phyloP scores from a whole-genome alignment of 306 rosid genomes.

The Dryas drummondii region DNA sequence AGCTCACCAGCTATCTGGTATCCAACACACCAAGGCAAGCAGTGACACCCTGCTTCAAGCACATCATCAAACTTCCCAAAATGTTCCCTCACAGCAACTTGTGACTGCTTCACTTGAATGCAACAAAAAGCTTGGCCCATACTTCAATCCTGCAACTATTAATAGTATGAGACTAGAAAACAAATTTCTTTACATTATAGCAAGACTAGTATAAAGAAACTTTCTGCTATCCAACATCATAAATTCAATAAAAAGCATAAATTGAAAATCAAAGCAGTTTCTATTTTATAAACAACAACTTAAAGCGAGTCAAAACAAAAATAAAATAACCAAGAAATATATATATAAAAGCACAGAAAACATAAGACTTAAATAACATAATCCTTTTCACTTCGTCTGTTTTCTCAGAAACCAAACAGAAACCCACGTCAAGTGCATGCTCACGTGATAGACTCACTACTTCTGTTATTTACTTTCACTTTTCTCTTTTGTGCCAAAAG shows the following conservation, averaged over 20 bases:
- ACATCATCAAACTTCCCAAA: conserved; percentile 53
- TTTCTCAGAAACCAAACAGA: not conserved
- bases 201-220: too few relatives aligned
- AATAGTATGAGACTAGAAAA: not conserved
- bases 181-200: too few relatives aligned
- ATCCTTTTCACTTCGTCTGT: not conserved
- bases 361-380: not conserved
- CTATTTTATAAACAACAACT: too few relatives aligned
- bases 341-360: not conserved
- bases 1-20: conserved; percentile 53
- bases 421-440: not conserved
- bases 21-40: conserved; percentile 71
- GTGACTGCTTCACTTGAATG: conserved; percentile 59
- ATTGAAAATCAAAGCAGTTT: too few relatives aligned
- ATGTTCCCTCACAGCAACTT: conserved; percentile 59
- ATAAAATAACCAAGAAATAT: not conserved
- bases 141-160: conserved; percentile 32
- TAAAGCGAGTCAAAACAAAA: too few relatives aligned
- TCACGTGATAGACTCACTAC: not conserved
- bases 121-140: conserved; percentile 71
- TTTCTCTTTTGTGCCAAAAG: too few relatives aligned
- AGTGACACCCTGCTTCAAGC: conserved; percentile 71
- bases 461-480: not conserved
- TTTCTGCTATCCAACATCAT: too few relatives aligned
- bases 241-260: too few relatives aligned